Evolutionary conservation across 352 stramenopile species (phyloP).

Genomic region (Phytophthora cactorum): DNA sequence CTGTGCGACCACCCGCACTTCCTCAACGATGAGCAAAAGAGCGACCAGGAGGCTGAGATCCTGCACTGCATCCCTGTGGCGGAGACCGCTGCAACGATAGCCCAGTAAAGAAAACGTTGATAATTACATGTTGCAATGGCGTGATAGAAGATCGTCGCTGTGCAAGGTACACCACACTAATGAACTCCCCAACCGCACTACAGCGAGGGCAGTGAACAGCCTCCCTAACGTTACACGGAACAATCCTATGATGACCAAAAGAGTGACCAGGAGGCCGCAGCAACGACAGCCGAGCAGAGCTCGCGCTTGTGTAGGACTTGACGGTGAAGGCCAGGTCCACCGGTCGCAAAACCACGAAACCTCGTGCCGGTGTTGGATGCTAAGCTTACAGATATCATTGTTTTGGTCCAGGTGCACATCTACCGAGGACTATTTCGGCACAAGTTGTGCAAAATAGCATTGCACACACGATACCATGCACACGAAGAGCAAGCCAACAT

Average conservation of each 20-base stretch:
- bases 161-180: too few relatives aligned
- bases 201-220: too few relatives aligned
- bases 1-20: slow-evolving; percentile 87
- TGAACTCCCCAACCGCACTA: too few relatives aligned
- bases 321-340: too few relatives aligned
- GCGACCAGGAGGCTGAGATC: slow-evolving; percentile 55
- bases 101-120: slow-evolving; percentile 12
- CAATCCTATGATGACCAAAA: too few relatives aligned
- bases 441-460: neutral
- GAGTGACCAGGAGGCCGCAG: too few relatives aligned
- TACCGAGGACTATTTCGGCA: slow-evolving; percentile 15
- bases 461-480: neutral
- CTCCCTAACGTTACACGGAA: too few relatives aligned
- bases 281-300: too few relatives aligned
- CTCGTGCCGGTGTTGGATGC: slow-evolving; percentile 20
- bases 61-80: slow-evolving; percentile 73
- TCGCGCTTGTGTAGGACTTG: too few relatives aligned
- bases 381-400: slow-evolving; percentile 3
- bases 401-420: slow-evolving; percentile 5
- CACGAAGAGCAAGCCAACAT: too few relatives aligned
- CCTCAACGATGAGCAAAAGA: slow-evolving; percentile 69
- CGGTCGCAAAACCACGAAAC: slow-evolving; percentile 21
- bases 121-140: neutral
- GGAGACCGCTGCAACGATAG: neutral
- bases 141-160: too few relatives aligned